A percentile compares a stretch with the other conserved stretches of the same genome.
These are phyloP conservation scores for Candida coquimbonensis DNA, from an alignment of 805 yeast species.

Conservation along the genomic window DNA sequence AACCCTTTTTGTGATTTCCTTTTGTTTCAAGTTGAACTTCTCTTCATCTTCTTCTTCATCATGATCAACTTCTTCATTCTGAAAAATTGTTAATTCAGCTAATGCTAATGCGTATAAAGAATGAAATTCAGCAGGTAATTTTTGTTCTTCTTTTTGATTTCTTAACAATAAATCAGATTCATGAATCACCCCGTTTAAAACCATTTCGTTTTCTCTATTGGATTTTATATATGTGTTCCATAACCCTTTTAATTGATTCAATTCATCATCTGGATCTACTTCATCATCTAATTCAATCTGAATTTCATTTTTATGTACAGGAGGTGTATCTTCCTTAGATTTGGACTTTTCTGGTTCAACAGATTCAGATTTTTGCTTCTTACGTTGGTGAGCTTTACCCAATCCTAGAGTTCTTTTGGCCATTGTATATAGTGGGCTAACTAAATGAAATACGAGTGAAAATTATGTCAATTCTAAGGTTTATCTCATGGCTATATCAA, in stretches of 20 bases:
- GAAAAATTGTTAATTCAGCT: slow-evolving; percentile 54
- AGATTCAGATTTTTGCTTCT: slow-evolving; percentile 27
- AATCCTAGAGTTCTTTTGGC: slow-evolving; percentile 63
- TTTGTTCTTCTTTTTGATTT: slow-evolving; percentile 20
- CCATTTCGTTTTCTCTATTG: slow-evolving; percentile 53
- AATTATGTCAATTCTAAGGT: too few relatives aligned
- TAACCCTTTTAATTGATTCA: slow-evolving; percentile 68
- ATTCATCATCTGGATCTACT: slow-evolving; percentile 69
- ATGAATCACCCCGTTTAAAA: slow-evolving; percentile 80
- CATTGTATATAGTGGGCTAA: slow-evolving; percentile 25
- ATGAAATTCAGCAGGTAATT: slow-evolving; percentile 50
- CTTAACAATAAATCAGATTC: slow-evolving; percentile 81
- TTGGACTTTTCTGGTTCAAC: slow-evolving; percentile 17
- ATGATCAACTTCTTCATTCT: slow-evolving; percentile 32
- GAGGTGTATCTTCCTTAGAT: slow-evolving; percentile 4
- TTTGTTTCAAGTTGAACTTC: background rate
- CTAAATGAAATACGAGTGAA: too few relatives aligned
- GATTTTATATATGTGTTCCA: slow-evolving; percentile 58
- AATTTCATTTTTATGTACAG: slow-evolving; percentile 29
- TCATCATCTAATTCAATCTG: slow-evolving; percentile 65
- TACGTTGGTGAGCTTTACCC: slow-evolving; percentile 47
- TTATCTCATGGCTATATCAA: background rate
- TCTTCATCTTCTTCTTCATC: background rate
- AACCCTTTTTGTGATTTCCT: slow-evolving; percentile 26
- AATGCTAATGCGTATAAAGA: slow-evolving; percentile 69